Evolutionary conservation across 2,329 filamentous ascomycete genomes (phyloP).

Genomic region (Colletotrichum viniferum): DNA sequence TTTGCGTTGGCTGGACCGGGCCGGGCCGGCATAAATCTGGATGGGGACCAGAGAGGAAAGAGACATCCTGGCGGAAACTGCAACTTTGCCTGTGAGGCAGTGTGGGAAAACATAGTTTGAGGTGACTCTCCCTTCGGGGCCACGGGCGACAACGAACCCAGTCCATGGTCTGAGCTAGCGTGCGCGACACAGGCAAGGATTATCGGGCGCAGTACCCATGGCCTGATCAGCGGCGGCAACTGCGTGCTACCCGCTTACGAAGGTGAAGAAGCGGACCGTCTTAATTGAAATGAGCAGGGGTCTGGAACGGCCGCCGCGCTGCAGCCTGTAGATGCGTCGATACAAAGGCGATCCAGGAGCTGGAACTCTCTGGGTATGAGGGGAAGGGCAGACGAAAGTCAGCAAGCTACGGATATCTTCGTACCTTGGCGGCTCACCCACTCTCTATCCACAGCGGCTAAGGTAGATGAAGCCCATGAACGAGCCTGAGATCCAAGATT

Average conservation of each 20-base stretch:
- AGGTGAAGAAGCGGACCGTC: fast-evolving
- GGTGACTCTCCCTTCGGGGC: fast-evolving
- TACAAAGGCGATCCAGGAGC: background rate
- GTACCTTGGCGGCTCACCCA: too few relatives aligned
- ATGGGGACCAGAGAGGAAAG: fast-evolving
- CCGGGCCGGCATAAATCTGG: fast-evolving
- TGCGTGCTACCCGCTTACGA: fast-evolving
- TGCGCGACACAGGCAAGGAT: fast-evolving
- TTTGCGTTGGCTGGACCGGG: background rate
- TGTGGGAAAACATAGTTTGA: fast-evolving
- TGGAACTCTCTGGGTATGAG: fast-evolving
- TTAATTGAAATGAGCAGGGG: background rate
- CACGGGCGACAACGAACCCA: fast-evolving
- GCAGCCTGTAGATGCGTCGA: background rate
- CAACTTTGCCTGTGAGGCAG: fast-evolving
- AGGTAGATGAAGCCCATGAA: background rate
- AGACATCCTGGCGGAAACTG: background rate
- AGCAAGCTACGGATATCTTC: background rate
- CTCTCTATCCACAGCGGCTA: background rate
- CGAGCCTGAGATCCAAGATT: background rate
- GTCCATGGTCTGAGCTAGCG: background rate
- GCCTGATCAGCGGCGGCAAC: background rate
- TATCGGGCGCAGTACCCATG: background rate
- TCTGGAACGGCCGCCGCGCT: background rate
- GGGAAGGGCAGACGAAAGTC: background rate